Evolutionary conservation across 371 early-diverging fungal genomes (phyloP), one percentile per base, ranked within the genome.

Genomic region (Mucor velutinosus): DNA sequence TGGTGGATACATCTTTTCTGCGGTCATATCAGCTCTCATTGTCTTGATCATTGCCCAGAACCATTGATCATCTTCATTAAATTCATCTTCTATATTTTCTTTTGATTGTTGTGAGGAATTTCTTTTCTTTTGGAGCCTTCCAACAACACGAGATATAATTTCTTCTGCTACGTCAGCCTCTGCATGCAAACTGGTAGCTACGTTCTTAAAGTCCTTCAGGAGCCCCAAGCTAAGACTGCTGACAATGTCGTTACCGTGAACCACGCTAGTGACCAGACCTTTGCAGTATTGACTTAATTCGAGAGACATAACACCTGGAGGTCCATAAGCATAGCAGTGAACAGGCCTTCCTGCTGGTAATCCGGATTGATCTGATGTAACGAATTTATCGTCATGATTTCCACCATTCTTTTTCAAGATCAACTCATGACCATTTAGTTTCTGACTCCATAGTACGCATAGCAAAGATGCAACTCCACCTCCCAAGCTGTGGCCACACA

Each of bases 401-500:
- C 37, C 45, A 12, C 17, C 14, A 27, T 32, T 60, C 25, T 23
- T 21, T 49, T 30, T 27, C 30, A 56, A n/a, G 6, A 56, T 11
- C 33, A 56, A 23, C 17, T 64, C 59, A 14, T 29, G 15, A 7
- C 39, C 53, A 23, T 56, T 19, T 3, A n/a, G 17, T 59, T 85
- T 76, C 71, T 82, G 67, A 62, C 86, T 76, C 95, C 94, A 94
- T 14, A 94, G 70, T 4, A 94, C 78, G 15, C 90, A 76, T 6
- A 94, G 72, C 39, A 94, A 67, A 10, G 89, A 79, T 0, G 91
- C 92, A 5, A 94, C 93, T 6, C 93, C 94, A 19, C 89, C 95
- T 56, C 94, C 95, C 11, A 94, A 72, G 17, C 90, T 90, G 65
- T 94, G 95, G 0, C 95, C 95, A 27, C 92, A 92, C 7, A 94